Conservation (phyloP, 2,329 filamentous ascomycete genomes). For the Hypoxylon sp. region DNA sequence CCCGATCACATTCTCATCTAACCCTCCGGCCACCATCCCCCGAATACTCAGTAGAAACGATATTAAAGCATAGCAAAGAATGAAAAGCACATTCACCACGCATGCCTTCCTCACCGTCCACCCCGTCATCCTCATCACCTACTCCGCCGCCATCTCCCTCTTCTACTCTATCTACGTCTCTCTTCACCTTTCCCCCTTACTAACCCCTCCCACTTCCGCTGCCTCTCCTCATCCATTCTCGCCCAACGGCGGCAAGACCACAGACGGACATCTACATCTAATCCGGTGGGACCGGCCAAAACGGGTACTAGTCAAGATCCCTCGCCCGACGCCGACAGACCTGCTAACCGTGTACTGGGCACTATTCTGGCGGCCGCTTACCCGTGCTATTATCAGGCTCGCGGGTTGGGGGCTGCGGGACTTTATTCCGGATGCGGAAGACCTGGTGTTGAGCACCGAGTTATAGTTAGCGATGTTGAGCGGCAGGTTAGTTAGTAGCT, state of each 20-base stretch:
- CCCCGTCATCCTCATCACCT: not conserved
- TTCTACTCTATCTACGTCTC: not conserved
- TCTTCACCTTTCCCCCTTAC: not conserved
- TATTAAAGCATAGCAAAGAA: too few relatives aligned
- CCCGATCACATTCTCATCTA: too few relatives aligned
- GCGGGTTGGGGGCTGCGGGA: constrained; percentile 10
- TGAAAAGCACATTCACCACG: too few relatives aligned
- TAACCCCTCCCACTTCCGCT: not conserved
- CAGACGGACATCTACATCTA: not conserved
- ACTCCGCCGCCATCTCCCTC: not conserved
- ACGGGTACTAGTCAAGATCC: not conserved
- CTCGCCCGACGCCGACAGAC: not conserved
- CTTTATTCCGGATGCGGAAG: constrained; percentile 17
- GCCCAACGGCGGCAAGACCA: not conserved
- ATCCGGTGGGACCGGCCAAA: not conserved
- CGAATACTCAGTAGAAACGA: too few relatives aligned
- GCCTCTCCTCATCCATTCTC: not conserved
- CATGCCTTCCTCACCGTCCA: not conserved
- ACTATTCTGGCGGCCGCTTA: constrained; percentile 21
- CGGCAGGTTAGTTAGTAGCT: not conserved
- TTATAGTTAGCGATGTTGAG: constrained; percentile 1
- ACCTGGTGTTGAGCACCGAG: constrained; percentile 23
- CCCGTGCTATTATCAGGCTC: not conserved
- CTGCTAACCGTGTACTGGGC: constrained; percentile 23
- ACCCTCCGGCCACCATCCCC: too few relatives aligned